A percentile compares a stretch with the other conserved stretches of the same genome.
Evolutionary conservation across 306 rosid species (phyloP).

Genomic region (Dalbergia cochinchinensis): DNA sequence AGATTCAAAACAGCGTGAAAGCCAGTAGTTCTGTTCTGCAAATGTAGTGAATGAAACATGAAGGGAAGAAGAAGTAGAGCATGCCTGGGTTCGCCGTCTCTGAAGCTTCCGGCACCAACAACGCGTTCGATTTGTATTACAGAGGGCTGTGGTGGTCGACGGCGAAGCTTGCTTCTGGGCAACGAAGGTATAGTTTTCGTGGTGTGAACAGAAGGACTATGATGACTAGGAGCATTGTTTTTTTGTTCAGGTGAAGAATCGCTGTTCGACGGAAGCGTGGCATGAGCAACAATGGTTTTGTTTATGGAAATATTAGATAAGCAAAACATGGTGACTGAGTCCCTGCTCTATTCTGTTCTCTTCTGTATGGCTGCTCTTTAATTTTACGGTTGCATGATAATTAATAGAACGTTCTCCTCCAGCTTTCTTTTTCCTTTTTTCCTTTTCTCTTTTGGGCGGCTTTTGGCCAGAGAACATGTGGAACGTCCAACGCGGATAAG

Average conservation of each 20-base stretch:
- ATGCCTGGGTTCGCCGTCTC: conserved; percentile 71
- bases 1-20: background rate
- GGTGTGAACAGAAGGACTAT: conserved; percentile 12
- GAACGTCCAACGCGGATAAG: conserved; percentile 25
- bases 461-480: background rate
- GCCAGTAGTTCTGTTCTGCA: background rate
- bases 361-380: background rate
- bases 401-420: background rate
- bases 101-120: conserved; percentile 85
- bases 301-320: conserved; percentile 49
- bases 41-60: background rate
- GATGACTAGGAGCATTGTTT: conserved; percentile 32
- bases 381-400: background rate
- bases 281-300: conserved; percentile 49
- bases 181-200: conserved; percentile 28
- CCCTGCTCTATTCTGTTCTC: background rate
- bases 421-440: too few species aligned
- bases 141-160: conserved; percentile 57
- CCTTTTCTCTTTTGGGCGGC: too few species aligned
- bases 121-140: conserved; percentile 74
- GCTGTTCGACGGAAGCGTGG: conserved; percentile 48
- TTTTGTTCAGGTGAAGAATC: conserved; percentile 48
- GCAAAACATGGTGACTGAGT: conserved; percentile 54
- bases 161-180: conserved; percentile 32
- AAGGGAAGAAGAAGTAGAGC: conserved; percentile 10